Conservation (phyloP, 768 basidiomycete genomes). For the Serendipita indica region DNA sequence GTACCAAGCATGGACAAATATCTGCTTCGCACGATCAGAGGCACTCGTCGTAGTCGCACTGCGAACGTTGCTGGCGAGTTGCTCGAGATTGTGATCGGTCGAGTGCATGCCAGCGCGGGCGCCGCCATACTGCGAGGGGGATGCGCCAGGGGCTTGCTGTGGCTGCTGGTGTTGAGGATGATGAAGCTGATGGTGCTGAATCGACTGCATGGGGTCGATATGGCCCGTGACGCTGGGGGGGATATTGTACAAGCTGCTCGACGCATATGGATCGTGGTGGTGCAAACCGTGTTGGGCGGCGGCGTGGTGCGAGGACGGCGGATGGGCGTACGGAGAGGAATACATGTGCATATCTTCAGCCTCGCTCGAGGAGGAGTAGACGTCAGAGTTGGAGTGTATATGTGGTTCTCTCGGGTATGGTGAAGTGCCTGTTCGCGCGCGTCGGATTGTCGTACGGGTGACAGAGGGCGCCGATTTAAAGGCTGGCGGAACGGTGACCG, state of each 20-base stretch:
- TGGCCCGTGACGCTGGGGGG: slow-evolving; percentile 18
- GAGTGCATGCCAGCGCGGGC: slow-evolving; percentile 70
- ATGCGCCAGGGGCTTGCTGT: slow-evolving; percentile 36
- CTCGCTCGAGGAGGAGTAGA: slow-evolving; percentile 77
- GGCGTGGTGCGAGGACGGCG: slow-evolving; percentile 5
- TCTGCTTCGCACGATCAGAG: slow-evolving; percentile 81
- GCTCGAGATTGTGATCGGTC: slow-evolving; percentile 67
- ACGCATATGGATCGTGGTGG: background rate
- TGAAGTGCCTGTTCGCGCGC: slow-evolving; percentile 65
- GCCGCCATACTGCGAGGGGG: slow-evolving; percentile 60
- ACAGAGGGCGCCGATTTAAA: slow-evolving; percentile 65
- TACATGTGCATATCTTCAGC: slow-evolving; percentile 79
- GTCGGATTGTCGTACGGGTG: slow-evolving; percentile 28
- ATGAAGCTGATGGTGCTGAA: slow-evolving; percentile 22
- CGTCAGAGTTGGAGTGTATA: slow-evolving; percentile 29
- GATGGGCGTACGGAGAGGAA: slow-evolving; percentile 23
- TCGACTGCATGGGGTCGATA: slow-evolving; percentile 8
- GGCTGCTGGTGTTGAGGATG: slow-evolving; percentile 33
- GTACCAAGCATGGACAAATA: slow-evolving; percentile 85
- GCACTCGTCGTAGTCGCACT: slow-evolving; percentile 83
- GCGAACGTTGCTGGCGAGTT: slow-evolving; percentile 73
- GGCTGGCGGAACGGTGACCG: slow-evolving; percentile 39
- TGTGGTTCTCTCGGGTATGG: slow-evolving; percentile 78
- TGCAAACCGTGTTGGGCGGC: too few relatives aligned
- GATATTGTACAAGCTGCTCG: slow-evolving; percentile 23